A percentile compares a stretch with the other conserved stretches of the same genome.
Evolutionary conservation across 495 filamentous ascomycete species (phyloP).

Genomic region (Lepraria neglecta): DNA sequence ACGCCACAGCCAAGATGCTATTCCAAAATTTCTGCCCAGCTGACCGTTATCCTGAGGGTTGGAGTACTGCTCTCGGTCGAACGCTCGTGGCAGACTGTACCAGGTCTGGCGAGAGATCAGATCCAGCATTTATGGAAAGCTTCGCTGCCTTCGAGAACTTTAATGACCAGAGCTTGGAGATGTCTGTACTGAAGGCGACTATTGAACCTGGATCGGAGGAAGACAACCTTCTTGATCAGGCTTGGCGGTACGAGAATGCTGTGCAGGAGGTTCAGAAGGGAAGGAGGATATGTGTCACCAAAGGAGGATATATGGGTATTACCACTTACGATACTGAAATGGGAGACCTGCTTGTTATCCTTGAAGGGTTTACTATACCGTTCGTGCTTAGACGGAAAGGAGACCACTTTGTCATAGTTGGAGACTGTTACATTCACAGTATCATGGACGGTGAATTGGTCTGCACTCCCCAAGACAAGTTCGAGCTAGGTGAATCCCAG

Average conservation of each 20-base stretch:
- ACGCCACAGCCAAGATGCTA: not conserved
- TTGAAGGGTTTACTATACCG: not conserved
- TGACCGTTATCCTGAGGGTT: not conserved
- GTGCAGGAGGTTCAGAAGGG: constrained; percentile 2
- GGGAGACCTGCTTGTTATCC: not conserved
- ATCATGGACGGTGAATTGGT: constrained; percentile 2
- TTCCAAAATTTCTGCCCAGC: not conserved
- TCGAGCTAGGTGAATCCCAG: not conserved
- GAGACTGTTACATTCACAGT: constrained; percentile 6
- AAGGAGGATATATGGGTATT: constrained; percentile 1
- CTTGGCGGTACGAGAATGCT: not conserved
- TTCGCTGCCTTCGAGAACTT: not conserved
- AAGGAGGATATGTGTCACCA: not conserved
- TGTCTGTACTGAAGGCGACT: not conserved
- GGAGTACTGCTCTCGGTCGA: not conserved
- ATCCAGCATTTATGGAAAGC: not conserved
- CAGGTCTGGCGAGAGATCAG: not conserved
- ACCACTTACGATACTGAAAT: constrained; percentile 4
- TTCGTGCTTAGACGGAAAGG: not conserved
- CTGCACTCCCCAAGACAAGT: not conserved
- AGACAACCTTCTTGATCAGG: not conserved
- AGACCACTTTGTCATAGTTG: not conserved
- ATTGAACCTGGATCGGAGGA: not conserved
- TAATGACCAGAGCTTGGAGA: not conserved
- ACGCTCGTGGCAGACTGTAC: not conserved